Base-by-base conservation (phyloP, 2,329 filamentous ascomycete genomes). In the Neocatenulostroma microsporum region DNA sequence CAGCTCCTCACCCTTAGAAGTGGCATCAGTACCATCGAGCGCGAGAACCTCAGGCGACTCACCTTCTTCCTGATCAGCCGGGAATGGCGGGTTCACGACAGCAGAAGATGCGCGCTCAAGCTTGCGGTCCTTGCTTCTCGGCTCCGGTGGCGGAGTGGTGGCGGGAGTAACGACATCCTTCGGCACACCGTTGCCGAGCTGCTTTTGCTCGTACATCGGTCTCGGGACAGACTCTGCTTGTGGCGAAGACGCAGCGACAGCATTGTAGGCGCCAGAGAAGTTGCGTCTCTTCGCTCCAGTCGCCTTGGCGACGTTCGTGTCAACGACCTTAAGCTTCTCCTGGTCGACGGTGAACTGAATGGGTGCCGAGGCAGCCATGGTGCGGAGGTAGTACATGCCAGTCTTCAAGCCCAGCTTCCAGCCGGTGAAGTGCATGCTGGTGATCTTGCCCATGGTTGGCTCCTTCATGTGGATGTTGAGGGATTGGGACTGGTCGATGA, bases 351-450 rank as follows among this genome's bases (percentile, higher is more conserved):
- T 98, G 72, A 98, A 98, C 66, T 98, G 91, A 50, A 98, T 98
- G 36, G 91, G 91, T 30, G 88, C 87, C 13, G 88, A 88, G 23
- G 91, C 91, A 46, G 91, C 91, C 79, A 94, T 91, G 31, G 91
- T 98, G 56, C 91, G 86, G 53, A 98, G 80, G 68, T 98, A 98
- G 80, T 98, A 98, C 91, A 98, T 96, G 71, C 91, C 91, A 23
- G 91, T 98, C 82, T 98, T 98, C 52, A 98, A 78, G 57, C 91
- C 91, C 49, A 96, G 80, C 75, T 96, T 98, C 91, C 91, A 98
- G 54, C 91, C 91, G 32, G 91, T 78, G 60, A 98, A 98, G 72
- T 98, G 91, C 91, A 98, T 98, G 63, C 83, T 91, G 42, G 91
- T 98, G 64, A 98, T 94, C 76, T 98, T 98, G 68, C 91, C 91